These are phyloP conservation scores for Saccharomycopsis javanensis DNA, from an alignment of 805 yeast genomes.

Conservation along the genomic window DNA sequence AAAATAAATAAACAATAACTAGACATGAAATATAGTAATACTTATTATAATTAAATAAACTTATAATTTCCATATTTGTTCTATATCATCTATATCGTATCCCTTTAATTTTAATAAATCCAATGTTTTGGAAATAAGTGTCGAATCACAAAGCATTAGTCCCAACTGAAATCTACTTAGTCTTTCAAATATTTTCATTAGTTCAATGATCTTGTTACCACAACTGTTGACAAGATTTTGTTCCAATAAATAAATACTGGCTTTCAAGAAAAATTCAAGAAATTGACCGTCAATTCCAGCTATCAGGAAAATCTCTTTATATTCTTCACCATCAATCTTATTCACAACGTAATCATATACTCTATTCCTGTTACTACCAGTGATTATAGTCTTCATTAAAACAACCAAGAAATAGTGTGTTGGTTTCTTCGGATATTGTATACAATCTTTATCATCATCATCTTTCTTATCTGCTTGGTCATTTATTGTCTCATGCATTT, in stretches of 20 bases:
- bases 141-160: constrained; percentile 18
- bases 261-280: constrained; percentile 38
- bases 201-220: not conserved
- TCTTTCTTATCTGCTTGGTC: no score
- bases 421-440: constrained; percentile 3
- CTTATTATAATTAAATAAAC: not conserved
- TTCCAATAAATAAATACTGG: constrained; percentile 22
- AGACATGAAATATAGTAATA: not conserved
- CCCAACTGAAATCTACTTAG: constrained; percentile 23
- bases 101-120: not conserved
- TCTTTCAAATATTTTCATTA: constrained; percentile 16
- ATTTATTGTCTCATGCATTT: no score
- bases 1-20: not conserved
- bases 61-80: not conserved
- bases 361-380: constrained; percentile 20
- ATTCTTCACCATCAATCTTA: constrained; percentile 13
- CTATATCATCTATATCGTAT: not conserved
- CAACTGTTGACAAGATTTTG: not conserved
- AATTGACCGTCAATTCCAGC: constrained; percentile 43
- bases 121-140: constrained; percentile 1
- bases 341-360: constrained; percentile 32
- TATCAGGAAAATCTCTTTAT: constrained; percentile 27
- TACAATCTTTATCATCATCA: no score
- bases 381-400: not conserved
- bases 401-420: not conserved